These are phyloP conservation scores for Thalassiosira hispida DNA, from an alignment of 352 stramenopile genomes.

Conservation along the genomic window DNA sequence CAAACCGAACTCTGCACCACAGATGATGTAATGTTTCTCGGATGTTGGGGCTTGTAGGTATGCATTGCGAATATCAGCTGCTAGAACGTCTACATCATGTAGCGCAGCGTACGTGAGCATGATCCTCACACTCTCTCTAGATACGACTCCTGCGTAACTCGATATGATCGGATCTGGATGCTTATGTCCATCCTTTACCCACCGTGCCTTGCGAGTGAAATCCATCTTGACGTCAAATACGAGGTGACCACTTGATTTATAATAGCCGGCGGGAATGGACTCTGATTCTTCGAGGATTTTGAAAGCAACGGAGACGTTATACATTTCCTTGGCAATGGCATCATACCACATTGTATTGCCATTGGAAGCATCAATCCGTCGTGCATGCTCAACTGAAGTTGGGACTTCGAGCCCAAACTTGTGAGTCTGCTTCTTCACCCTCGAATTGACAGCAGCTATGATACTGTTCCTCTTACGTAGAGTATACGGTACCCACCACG, in stretches of 20 bases:
- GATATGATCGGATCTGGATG: conserved; percentile 9
- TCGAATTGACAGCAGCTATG: conserved; percentile 7
- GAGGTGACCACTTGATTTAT: conserved; percentile 5
- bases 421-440: conserved; percentile 37
- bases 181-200: conserved; percentile 24
- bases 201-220: conserved; percentile 28
- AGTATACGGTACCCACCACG: conserved; percentile 28
- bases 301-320: conserved; percentile 57
- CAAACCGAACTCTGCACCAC: conserved; percentile 58
- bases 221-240: conserved; percentile 61
- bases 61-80: conserved; percentile 50
- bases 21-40: conserved; percentile 31
- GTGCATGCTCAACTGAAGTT: conserved; percentile 39
- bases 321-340: conserved; percentile 64
- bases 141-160: conserved; percentile 58
- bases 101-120: conserved; percentile 33
- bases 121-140: conserved; percentile 35
- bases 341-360: conserved; percentile 59
- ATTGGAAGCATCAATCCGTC: conserved; percentile 48
- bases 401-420: conserved; percentile 72
- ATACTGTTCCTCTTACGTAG: conserved; percentile 30
- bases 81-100: conserved; percentile 42
- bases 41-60: conserved; percentile 32
- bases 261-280: neutral
- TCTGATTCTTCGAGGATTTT: conserved; percentile 39